Percentiles rank a stretch among this genome's conserved stretches.
These are phyloP conservation scores for Mycena haematopus DNA, from an alignment of 768 basidiomycete species.

Conservation along the genomic window DNA sequence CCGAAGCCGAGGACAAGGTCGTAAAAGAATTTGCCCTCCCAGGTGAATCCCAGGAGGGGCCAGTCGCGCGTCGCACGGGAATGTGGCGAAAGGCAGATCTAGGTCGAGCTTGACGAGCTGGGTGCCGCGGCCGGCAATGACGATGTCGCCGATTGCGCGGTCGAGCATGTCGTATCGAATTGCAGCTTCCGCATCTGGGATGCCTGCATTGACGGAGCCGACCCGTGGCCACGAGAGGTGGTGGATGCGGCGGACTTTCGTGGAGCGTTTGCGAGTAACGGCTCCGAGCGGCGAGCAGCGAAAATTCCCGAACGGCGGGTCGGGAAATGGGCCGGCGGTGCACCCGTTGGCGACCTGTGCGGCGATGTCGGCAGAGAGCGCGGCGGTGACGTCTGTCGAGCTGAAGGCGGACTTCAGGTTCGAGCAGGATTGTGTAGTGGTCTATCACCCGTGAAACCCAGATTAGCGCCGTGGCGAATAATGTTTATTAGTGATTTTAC, in stretches of 20 bases:
- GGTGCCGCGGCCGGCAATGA: background rate
- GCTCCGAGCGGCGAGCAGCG: background rate
- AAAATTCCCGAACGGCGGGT: background rate
- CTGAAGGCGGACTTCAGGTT: constrained; percentile 35
- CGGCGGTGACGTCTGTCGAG: constrained; percentile 17
- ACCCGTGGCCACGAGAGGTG: background rate
- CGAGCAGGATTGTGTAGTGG: constrained; percentile 15
- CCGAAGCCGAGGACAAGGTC: too few species aligned
- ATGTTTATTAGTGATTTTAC: background rate
- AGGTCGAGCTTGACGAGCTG: too few species aligned
- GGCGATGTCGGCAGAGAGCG: background rate
- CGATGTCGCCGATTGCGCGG: background rate
- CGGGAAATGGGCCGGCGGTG: background rate
- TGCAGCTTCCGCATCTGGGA: background rate
- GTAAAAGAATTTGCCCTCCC: too few species aligned
- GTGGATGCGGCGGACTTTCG: background rate
- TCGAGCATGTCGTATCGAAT: background rate
- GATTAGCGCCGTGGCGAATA: constrained; percentile 33
- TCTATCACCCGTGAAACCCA: constrained; percentile 33
- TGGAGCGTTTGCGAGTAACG: background rate
- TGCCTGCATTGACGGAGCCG: background rate
- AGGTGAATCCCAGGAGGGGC: too few species aligned
- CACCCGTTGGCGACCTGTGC: background rate
- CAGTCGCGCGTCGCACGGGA: too few species aligned
- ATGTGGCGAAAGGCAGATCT: too few species aligned